Percentiles rank a stretch among this genome's conserved stretches.
phyloP scores from a whole-genome alignment of 805 yeast species.

The Kregervanrija fluxuum region DNA sequence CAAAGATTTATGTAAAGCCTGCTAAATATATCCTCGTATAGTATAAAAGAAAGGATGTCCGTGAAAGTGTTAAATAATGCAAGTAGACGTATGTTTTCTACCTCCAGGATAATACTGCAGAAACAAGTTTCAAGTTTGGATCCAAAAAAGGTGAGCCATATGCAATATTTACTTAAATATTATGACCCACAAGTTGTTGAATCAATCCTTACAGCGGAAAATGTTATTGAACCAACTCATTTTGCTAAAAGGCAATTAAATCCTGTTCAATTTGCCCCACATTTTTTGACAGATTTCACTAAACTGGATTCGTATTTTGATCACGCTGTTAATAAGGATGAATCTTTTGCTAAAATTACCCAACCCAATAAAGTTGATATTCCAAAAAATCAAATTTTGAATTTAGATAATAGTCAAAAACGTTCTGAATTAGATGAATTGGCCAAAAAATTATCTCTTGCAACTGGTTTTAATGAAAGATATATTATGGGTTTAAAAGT shows the following conservation, averaged over 20 bases:
- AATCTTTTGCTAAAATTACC: conserved; percentile 16
- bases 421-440: conserved; percentile 27
- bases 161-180: conserved; percentile 58
- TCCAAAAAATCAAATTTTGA: conserved; percentile 17
- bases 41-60: background rate
- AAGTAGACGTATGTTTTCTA: conserved; percentile 13
- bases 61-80: background rate
- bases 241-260: conserved; percentile 38
- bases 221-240: conserved; percentile 59
- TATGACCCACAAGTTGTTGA: conserved; percentile 78
- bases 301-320: conserved; percentile 74
- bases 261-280: conserved; percentile 57
- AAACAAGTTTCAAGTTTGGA: conserved; percentile 12
- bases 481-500: conserved; percentile 56
- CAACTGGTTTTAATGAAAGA: conserved; percentile 59
- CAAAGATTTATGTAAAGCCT: too few relatives aligned
- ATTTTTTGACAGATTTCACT: conserved; percentile 63
- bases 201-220: conserved; percentile 76
- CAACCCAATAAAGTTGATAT: conserved; percentile 21
- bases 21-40: too few relatives aligned
- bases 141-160: conserved; percentile 32
- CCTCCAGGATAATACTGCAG: conserved; percentile 9
- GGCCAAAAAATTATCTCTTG: conserved; percentile 47
- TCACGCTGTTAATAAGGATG: conserved; percentile 28
- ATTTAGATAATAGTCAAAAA: conserved; percentile 16